phyloP scores from a whole-genome alignment of 164 flowering plant species.

The Magnolia sinica region DNA sequence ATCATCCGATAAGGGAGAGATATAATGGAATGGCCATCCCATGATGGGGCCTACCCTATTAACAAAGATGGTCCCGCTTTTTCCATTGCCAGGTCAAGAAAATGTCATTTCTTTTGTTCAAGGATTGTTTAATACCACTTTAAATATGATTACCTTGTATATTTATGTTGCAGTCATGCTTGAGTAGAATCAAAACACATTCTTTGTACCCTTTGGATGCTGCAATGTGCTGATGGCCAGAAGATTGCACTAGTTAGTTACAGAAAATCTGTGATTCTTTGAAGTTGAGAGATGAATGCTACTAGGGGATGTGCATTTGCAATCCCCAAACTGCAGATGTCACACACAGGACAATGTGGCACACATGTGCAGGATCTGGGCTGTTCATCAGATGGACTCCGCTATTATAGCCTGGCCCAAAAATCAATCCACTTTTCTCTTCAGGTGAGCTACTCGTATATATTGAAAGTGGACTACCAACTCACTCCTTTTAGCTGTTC shows the following conservation, averaged over 20 bases:
- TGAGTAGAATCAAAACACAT: slow-evolving; percentile 66
- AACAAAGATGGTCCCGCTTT: too few relatives aligned
- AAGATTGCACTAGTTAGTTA: not conserved
- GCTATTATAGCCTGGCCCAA: too few relatives aligned
- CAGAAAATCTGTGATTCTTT: not conserved
- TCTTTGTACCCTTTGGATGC: slow-evolving; percentile 84
- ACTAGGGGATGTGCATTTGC: not conserved
- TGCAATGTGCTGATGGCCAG: slow-evolving; percentile 63
- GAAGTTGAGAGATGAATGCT: not conserved
- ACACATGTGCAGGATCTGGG: too few relatives aligned
- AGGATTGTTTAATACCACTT: too few relatives aligned
- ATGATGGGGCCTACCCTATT: too few relatives aligned
- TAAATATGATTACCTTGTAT: slow-evolving; percentile 41
- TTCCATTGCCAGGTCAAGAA: too few relatives aligned
- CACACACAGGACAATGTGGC: not conserved
- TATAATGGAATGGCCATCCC: too few relatives aligned
- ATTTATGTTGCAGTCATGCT: slow-evolving; percentile 59
- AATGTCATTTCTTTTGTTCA: too few relatives aligned
- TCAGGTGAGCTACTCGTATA: not conserved
- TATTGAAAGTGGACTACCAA: not conserved
- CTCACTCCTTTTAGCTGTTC: not conserved
- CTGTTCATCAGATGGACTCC: too few relatives aligned
- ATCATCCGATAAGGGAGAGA: too few relatives aligned
- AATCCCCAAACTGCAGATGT: not conserved
- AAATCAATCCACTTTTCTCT: too few relatives aligned